These are phyloP conservation scores for Ogataea allantospora DNA, from an alignment of 805 yeast species.

Conservation along the genomic window DNA sequence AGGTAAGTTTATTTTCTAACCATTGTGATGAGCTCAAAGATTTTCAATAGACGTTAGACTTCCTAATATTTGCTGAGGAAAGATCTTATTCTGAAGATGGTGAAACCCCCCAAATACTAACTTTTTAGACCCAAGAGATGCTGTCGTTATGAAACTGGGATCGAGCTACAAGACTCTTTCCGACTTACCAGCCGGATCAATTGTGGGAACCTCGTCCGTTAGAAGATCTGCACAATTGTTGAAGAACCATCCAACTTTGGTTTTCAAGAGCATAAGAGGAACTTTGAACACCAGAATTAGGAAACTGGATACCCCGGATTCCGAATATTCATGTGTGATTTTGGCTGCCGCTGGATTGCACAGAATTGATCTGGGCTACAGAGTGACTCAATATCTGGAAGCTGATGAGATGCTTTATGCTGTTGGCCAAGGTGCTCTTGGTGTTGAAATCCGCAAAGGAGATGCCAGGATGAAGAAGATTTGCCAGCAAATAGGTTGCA, in stretches of 20 bases:
- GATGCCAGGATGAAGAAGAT: slow-evolving; percentile 60
- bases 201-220: slow-evolving; percentile 93
- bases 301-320: slow-evolving; percentile 72
- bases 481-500: slow-evolving; percentile 63
- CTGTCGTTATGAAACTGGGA: slow-evolving; percentile 68
- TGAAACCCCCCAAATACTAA: slow-evolving; percentile 7
- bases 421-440: slow-evolving; percentile 98
- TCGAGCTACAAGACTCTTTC: slow-evolving; percentile 61
- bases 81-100: slow-evolving; percentile 20
- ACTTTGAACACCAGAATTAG: slow-evolving; percentile 72
- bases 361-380: slow-evolving; percentile 65
- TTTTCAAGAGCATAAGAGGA: slow-evolving; percentile 86
- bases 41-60: slow-evolving; percentile 39
- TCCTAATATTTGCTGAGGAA: slow-evolving; percentile 34
- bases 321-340: slow-evolving; percentile 63
- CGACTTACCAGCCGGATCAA: slow-evolving; percentile 80
- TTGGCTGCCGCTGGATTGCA: slow-evolving; percentile 91
- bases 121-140: slow-evolving; percentile 80
- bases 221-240: slow-evolving; percentile 90
- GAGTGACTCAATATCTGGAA: slow-evolving; percentile 72
- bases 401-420: slow-evolving; percentile 88
- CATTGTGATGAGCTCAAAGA: slow-evolving; percentile 30
- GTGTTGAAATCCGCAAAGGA: slow-evolving; percentile 77
- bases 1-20: slow-evolving; percentile 32
- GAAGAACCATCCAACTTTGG: slow-evolving; percentile 71